Evolutionary conservation across 2,329 filamentous ascomycete species (phyloP).

Genomic region (Trichoderma koningii): DNA sequence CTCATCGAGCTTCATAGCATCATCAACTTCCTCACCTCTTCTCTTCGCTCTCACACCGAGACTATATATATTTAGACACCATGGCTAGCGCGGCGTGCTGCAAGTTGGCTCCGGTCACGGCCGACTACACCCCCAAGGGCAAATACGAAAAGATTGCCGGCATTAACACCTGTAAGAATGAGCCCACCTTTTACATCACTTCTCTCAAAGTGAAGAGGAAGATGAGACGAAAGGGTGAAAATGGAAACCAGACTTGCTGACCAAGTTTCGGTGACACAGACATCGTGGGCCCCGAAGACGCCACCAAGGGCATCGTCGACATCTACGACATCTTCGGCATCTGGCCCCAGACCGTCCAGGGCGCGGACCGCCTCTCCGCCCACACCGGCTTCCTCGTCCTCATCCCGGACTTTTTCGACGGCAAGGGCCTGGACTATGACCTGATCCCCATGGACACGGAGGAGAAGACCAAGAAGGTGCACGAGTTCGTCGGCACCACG

Average conservation of each 20-base stretch:
- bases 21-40: neutral
- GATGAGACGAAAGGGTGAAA: neutral
- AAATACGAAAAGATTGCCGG: constrained; percentile 44
- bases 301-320: constrained; percentile 45
- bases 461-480: constrained; percentile 44
- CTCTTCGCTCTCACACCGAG: neutral
- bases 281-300: constrained; percentile 39
- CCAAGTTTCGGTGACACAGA: constrained; percentile 33
- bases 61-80: neutral
- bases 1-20: neutral
- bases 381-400: constrained; percentile 44
- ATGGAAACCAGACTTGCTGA: neutral
- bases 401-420: constrained; percentile 46
- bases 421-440: constrained; percentile 37
- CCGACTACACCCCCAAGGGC: constrained; percentile 46
- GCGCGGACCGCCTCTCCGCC: constrained; percentile 48
- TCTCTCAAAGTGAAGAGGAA: no score
- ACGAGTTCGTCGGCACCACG: constrained; percentile 38
- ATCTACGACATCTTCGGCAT: constrained; percentile 54
- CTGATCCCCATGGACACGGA: constrained; percentile 47
- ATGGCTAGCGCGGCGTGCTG: constrained; percentile 35
- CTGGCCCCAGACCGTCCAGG: constrained; percentile 50
- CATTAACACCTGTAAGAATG: constrained; percentile 45
- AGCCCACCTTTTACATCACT: neutral
- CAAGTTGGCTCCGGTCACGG: constrained; percentile 42